Percentiles rank a stretch among this genome's conserved stretches.
Evolutionary conservation across 805 yeast genomes (phyloP).

Genomic region (Ogataea naganishii): DNA sequence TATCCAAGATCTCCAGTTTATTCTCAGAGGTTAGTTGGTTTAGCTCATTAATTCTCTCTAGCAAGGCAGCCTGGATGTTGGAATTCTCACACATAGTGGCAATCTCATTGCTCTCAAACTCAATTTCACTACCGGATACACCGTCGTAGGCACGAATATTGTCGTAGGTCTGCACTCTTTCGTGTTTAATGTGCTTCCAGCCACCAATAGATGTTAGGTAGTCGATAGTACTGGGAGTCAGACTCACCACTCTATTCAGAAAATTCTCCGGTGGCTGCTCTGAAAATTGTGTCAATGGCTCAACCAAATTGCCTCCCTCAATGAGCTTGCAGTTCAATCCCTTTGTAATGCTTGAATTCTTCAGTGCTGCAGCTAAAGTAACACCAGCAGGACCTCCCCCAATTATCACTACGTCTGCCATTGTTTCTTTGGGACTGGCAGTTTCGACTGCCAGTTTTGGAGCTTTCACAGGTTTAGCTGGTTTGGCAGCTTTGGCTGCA

Average conservation of each 20-base stretch:
- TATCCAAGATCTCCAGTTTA: conserved; percentile 42
- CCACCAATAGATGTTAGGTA: conserved; percentile 65
- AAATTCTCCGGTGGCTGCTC: conserved; percentile 36
- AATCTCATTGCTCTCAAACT: conserved; percentile 55
- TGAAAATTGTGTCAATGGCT: conserved; percentile 39
- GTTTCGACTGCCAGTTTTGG: too few relatives aligned
- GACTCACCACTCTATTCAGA: conserved; percentile 76
- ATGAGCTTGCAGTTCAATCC: conserved; percentile 57
- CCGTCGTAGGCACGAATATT: conserved; percentile 85
- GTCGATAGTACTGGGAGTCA: conserved; percentile 73
- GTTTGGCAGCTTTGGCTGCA: conserved; percentile 7
- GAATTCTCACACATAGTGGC: conserved; percentile 87
- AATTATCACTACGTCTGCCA: conserved; percentile 70
- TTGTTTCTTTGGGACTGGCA: conserved; percentile 3
- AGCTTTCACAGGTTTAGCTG: too few relatives aligned
- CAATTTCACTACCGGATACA: conserved; percentile 56
- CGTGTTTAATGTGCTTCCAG: conserved; percentile 60
- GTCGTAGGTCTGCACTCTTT: conserved; percentile 74
- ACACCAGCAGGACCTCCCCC: conserved; percentile 99
- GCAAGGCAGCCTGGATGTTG: conserved; percentile 71
- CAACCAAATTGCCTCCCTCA: conserved; percentile 57
- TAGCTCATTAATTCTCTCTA: conserved; percentile 41
- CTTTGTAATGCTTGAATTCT: conserved; percentile 53
- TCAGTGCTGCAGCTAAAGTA: conserved; percentile 74
- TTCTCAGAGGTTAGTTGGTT: conserved; percentile 16